Evolutionary conservation across 805 yeast species (phyloP).

Genomic region (Saccharomycopsis fermentans): DNA sequence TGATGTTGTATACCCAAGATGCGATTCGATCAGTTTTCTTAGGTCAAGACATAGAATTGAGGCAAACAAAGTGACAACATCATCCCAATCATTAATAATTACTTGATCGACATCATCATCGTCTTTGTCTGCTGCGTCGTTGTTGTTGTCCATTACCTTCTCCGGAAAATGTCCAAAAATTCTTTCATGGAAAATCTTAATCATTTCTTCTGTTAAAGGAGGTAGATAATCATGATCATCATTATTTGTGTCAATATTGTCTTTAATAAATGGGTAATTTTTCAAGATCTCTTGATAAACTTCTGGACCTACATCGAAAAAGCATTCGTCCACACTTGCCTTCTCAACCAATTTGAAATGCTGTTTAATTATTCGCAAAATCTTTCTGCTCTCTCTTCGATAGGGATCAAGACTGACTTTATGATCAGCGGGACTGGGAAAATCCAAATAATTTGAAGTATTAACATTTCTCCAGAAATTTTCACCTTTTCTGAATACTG

Average conservation of each 20-base stretch:
- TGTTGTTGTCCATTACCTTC: constrained; percentile 11
- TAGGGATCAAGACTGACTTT: constrained; percentile 91
- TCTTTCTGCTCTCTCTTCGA: constrained; percentile 74
- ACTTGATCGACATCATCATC: constrained; percentile 9
- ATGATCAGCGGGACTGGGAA: constrained; percentile 52
- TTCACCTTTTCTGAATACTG: constrained; percentile 84
- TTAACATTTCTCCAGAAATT: constrained; percentile 67
- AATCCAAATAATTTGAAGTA: constrained; percentile 33
- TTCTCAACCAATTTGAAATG: constrained; percentile 70
- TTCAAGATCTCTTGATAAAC: constrained; percentile 36
- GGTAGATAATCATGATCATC: constrained; percentile 31
- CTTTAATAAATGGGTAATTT: constrained; percentile 37
- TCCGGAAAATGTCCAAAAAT: constrained; percentile 23
- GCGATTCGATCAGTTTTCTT: constrained; percentile 40
- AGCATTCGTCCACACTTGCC: constrained; percentile 94
- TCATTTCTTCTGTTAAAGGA: constrained; percentile 27
- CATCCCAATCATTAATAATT: constrained; percentile 64
- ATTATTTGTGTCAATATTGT: constrained; percentile 17
- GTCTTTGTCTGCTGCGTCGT: constrained; percentile 6
- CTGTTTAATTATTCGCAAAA: constrained; percentile 51
- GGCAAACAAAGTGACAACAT: constrained; percentile 56
- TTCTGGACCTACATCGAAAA: constrained; percentile 68
- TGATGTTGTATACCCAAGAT: constrained; percentile 75
- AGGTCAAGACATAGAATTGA: constrained; percentile 47
- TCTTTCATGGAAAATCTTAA: neutral